Percentiles rank a stretch among this genome's conserved stretches.
These are phyloP conservation scores for Aureobasidium vineae DNA, from an alignment of 2,329 filamentous ascomycete genomes.

Conservation along the genomic window DNA sequence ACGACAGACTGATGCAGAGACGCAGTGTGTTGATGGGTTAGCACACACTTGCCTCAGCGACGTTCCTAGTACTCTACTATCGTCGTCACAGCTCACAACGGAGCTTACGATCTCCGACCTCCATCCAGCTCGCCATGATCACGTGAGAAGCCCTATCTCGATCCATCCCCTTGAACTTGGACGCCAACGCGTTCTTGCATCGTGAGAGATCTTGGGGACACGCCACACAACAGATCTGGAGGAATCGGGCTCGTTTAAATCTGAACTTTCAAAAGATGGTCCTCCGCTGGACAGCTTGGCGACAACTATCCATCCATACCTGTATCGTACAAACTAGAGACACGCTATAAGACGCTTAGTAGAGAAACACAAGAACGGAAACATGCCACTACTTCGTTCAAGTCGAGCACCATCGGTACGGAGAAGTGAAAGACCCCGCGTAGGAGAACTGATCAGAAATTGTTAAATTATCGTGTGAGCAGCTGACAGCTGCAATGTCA, in stretches of 20 bases:
- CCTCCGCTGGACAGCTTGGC: neutral
- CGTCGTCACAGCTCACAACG: conserved; percentile 15
- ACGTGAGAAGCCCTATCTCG: neutral
- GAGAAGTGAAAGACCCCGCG: neutral
- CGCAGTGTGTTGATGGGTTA: conserved; percentile 2
- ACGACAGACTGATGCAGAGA: neutral
- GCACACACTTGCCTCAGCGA: conserved; percentile 21
- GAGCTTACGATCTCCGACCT: neutral
- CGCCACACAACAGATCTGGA: neutral
- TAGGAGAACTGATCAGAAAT: neutral
- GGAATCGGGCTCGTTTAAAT: neutral
- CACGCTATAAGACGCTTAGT: neutral
- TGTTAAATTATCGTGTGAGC: neutral
- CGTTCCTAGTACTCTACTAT: conserved; percentile 4
- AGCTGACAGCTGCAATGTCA: neutral
- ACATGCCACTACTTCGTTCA: neutral
- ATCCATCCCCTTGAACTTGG: neutral
- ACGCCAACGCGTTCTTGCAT: neutral
- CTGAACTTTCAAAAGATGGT: neutral
- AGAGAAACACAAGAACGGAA: too few relatives aligned
- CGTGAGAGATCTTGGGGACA: conserved; percentile 6
- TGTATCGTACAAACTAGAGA: neutral
- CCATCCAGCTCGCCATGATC: neutral
- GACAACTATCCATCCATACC: neutral
- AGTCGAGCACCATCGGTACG: neutral